Evolutionary conservation across 805 yeast genomes (phyloP), one percentile per base, ranked within the genome.

Genomic region (Hanseniaspora singularis): DNA sequence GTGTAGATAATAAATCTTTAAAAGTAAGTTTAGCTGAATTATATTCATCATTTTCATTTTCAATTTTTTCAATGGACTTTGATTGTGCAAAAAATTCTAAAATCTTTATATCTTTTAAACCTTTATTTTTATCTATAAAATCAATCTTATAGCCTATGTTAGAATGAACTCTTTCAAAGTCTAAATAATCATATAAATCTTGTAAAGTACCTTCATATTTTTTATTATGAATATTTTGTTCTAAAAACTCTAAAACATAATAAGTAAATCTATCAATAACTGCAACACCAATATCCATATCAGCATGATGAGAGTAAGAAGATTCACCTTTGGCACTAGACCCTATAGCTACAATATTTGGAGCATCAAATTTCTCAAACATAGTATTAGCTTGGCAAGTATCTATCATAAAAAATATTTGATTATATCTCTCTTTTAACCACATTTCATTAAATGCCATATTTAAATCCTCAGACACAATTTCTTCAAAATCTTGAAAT

Each of bases 351-450:
- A 92, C 64, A 38, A 92, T 76, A 60, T 92, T 87, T 28, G 98
- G 97, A 9, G 95, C 81, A 60, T 86, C 87, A 58, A 89, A 78
- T 57, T 81, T 76, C 49, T 94, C 80, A 65, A 82, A 92, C 98
- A 92, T 89, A 14, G 98, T 86, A 64, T 89, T 92, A 22, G 98
- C 98, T 68, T 92, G 98, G 60, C 99, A 92, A 0, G 99, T 92
- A 63, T 92, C 99, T 53, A 92, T 82, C 97, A 92, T 92, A 65
- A 92, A 92, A 59, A 92, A 77, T 28, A 92, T 83, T 67, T 92
- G 97, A 55, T 88, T 87, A 67, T 92, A 92, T 48, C 98, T 72
- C 55, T 83, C 82, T 74, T 88, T 88, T 61, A 89, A 95, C 66
- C 85, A 77, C 98, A 92, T 92, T 61, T 92, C 96, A 44, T 77